Evolutionary conservation across 2,329 filamentous ascomycete genomes (phyloP), one percentile per base, ranked within the genome.

Genomic region (Colletotrichum sp.): DNA sequence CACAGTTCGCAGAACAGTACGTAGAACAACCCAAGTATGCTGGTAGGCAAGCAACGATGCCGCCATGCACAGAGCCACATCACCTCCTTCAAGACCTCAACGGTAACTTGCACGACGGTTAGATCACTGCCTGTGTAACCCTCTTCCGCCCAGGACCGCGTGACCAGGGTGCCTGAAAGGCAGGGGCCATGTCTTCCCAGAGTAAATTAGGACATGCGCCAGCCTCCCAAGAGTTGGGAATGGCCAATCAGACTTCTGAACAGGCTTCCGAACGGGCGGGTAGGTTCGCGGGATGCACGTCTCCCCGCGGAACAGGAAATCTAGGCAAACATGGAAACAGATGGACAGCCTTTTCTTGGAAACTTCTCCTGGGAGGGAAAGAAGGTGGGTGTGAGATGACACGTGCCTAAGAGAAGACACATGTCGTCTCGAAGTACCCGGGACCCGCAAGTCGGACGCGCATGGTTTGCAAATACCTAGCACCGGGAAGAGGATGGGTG

Each of bases 171-270:
- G 65, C 33, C 12, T 34, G n/a, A 47, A 27, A 34, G 18, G 27
- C 9, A 33, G 36, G 55, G 34, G 27, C 36, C 55, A 43, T 54
- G 66, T 36, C 55, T 61, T 47, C 21, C 43, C n/a, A 47, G 36
- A 13, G 31, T 64, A 62, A 31, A 51, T 68, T 43, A 59, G 65
- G 34, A 69, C 47, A 51, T 69, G 58, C 66, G 38, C 34, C 47
- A 63, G 62, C 43, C 62, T 72, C 51, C 72, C 72, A 72, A 51
- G 13, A 72, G 66, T 24, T 57, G 54, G 72, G 72, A 29, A 74
- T 63, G 47, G 47, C 72, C 68, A 74, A 74, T 61, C 55, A 66
- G 34, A 38, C 33, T 34, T 16, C 33, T 24, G 34, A 15, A 13
- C 24, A 38, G 57, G 33, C 38, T 70, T 62, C 68, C 62, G 58